Evolutionary conservation across 116 monocot species (phyloP).

Genomic region (Phalaenopsis hybrid): DNA sequence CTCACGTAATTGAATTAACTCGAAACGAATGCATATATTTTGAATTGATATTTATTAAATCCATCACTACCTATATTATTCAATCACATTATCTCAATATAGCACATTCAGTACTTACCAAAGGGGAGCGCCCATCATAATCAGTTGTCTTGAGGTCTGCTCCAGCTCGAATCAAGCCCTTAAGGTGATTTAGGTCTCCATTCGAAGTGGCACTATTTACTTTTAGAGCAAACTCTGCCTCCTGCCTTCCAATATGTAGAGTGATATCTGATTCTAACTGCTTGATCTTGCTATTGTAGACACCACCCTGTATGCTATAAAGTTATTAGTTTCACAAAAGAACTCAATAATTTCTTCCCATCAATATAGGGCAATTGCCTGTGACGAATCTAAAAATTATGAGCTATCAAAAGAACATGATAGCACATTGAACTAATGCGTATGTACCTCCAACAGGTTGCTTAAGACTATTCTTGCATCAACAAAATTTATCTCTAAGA

Average conservation of each 20-base stretch:
- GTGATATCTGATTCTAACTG: conserved; percentile 76
- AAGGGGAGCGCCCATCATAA: conserved; percentile 86
- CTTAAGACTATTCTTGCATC: conserved; percentile 68
- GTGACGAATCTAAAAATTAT: not conserved
- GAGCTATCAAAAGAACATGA: not conserved
- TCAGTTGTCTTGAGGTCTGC: conserved; percentile 82
- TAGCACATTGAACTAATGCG: not conserved
- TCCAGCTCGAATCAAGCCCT: conserved; percentile 68
- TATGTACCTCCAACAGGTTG: conserved; percentile 64
- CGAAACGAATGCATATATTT: not conserved
- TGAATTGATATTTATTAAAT: not conserved
- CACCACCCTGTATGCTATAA: conserved; percentile 34
- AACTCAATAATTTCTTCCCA: not conserved
- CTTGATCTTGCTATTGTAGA: conserved; percentile 38
- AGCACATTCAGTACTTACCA: conserved; percentile 38
- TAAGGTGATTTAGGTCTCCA: conserved; percentile 73
- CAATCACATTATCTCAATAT: not conserved
- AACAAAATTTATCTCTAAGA: conserved; percentile 76
- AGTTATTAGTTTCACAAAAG: not conserved
- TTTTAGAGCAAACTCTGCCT: conserved; percentile 82
- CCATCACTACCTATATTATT: not conserved
- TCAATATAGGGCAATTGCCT: not conserved
- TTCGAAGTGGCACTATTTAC: conserved; percentile 80
- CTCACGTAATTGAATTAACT: not conserved
- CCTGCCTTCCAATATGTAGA: conserved; percentile 83